These are phyloP conservation scores for Ceratobasidium papillatum DNA, from an alignment of 1,284 basidiomycete genomes.

Conservation along the genomic window DNA sequence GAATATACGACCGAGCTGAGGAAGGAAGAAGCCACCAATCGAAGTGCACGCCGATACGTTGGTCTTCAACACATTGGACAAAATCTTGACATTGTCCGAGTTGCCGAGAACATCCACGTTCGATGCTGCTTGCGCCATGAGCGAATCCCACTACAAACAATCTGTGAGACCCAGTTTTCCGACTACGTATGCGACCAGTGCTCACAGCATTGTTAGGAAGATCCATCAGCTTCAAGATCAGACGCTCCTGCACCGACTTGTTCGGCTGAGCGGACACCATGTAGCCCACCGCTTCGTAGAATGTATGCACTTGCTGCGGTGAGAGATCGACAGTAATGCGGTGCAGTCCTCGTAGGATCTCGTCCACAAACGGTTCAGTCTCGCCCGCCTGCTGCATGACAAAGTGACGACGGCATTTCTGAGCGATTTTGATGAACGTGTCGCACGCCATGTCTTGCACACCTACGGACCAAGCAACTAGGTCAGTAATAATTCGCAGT, in stretches of 20 bases:
- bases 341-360: conserved; percentile 92
- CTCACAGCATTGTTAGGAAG: conserved; percentile 93
- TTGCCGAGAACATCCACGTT: conserved; percentile 93
- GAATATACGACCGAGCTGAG: conserved; percentile 96
- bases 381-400: conserved; percentile 99
- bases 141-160: conserved; percentile 83
- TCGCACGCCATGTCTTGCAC: conserved; percentile 99
- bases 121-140: conserved; percentile 95
- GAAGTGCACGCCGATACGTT: conserved; percentile 98
- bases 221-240: conserved; percentile 97
- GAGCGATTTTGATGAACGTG: conserved; percentile 99
- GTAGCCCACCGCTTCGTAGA: conserved; percentile 98
- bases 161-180: neutral
- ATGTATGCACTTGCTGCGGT: conserved; percentile 95
- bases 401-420: conserved; percentile 98
- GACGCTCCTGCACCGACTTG: conserved; percentile 94
- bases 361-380: conserved; percentile 97
- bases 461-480: conserved; percentile 58
- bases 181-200: neutral
- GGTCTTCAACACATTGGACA: conserved; percentile 97
- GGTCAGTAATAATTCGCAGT: neutral
- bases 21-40: conserved; percentile 96
- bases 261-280: conserved; percentile 99
- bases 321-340: conserved; percentile 95
- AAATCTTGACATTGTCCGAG: conserved; percentile 95